Conservation (phyloP, 1,284 basidiomycete genomes). For the Cystobasidium sp. region DNA sequence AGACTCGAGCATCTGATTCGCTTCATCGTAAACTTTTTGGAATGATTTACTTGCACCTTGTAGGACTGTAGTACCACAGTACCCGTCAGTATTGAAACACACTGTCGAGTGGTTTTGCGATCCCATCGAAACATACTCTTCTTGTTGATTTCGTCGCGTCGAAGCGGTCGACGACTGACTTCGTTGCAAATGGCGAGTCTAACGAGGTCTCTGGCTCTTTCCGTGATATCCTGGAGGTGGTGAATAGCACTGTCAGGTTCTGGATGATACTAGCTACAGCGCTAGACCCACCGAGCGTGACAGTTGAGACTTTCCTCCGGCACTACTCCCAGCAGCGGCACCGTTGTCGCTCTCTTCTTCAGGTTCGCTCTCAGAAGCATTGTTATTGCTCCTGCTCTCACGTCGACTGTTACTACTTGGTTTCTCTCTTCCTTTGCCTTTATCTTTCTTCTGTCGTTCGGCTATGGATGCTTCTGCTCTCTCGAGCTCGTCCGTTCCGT, state of each 20-base stretch:
- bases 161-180: conserved; percentile 24
- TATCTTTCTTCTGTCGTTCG: conserved; percentile 16
- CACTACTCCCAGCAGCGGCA: not conserved
- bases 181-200: conserved; percentile 41
- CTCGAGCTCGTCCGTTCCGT: conserved; percentile 34
- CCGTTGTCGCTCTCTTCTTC: conserved; percentile 17
- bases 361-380: conserved; percentile 15
- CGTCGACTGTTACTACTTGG: not conserved
- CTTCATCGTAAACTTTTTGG: conserved; percentile 19
- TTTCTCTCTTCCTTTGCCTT: conserved; percentile 35
- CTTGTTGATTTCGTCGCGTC: conserved; percentile 44
- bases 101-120: not conserved
- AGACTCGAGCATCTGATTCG: conserved; percentile 24
- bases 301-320: not conserved
- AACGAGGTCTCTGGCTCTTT: conserved; percentile 33
- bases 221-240: conserved; percentile 21
- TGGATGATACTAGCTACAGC: no score
- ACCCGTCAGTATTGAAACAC: not conserved
- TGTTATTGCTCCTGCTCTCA: conserved; percentile 10
- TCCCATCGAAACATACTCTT: conserved; percentile 17
- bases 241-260: not conserved
- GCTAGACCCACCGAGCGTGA: no score
- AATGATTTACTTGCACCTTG: conserved; percentile 19
- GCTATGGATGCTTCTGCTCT: conserved; percentile 28
- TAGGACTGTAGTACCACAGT: conserved; percentile 17